These are phyloP conservation scores for Thuidium tamariscinum DNA, from an alignment of 225 moss, liverwort and hornwort species.

Conservation along the genomic window DNA sequence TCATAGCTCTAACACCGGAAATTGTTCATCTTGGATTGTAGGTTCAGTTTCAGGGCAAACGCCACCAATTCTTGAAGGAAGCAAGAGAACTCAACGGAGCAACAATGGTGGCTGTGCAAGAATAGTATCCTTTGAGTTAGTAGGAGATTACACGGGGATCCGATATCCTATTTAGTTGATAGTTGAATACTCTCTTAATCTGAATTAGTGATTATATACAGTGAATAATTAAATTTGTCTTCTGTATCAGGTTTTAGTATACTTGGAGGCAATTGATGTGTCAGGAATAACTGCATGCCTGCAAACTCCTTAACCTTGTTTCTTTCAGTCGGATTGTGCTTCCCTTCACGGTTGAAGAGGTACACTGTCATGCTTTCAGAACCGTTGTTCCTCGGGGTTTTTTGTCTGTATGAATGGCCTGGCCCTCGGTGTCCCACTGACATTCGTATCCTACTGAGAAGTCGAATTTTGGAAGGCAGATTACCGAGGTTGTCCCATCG, in stretches of 20 bases:
- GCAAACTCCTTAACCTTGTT: conserved; percentile 12
- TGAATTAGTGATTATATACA: background rate
- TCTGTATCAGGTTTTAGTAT: background rate
- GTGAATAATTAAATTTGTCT: background rate
- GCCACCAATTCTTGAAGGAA: background rate
- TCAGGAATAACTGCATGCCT: background rate
- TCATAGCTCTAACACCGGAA: background rate
- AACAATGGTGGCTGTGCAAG: conserved; percentile 40
- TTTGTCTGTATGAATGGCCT: background rate
- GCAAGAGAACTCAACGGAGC: background rate
- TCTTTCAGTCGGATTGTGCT: conserved; percentile 52
- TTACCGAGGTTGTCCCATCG: background rate
- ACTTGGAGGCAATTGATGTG: background rate
- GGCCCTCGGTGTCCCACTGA: background rate
- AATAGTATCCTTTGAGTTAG: conserved; percentile 35
- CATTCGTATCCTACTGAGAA: background rate
- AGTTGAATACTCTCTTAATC: background rate
- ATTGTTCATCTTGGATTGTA: background rate
- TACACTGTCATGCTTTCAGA: background rate
- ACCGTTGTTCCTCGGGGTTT: background rate
- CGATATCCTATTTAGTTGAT: background rate
- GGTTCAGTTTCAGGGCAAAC: background rate
- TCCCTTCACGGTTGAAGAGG: conserved; percentile 77
- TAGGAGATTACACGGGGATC: background rate
- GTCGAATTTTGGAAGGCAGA: background rate